Percentiles rank a stretch among this genome's conserved stretches.
Evolutionary conservation across 306 rosid species (phyloP).

Genomic region (Pachyrhizus erosus): DNA sequence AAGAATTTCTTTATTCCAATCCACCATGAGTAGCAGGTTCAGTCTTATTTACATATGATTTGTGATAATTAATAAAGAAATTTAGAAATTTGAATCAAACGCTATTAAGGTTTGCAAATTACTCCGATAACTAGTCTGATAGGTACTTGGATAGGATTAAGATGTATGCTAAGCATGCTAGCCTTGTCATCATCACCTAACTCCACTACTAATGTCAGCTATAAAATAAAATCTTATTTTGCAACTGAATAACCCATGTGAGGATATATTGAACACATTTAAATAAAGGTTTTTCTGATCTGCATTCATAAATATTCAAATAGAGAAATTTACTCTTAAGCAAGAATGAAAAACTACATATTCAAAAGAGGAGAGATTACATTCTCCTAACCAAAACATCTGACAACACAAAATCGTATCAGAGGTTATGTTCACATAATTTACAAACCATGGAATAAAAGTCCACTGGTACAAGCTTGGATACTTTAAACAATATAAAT

Average conservation of each 20-base stretch:
- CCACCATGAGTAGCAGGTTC: background rate
- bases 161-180: background rate
- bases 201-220: background rate
- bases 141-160: background rate
- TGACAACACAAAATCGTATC: background rate
- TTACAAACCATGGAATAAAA: conserved; percentile 16
- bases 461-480: background rate
- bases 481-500: conserved; percentile 14
- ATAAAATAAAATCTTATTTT: background rate
- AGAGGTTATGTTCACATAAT: background rate
- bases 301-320: background rate
- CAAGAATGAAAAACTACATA: background rate
- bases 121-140: background rate
- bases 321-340: background rate
- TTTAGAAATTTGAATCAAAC: background rate
- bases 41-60: background rate
- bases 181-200: background rate
- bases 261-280: conserved; percentile 6
- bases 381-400: conserved; percentile 9
- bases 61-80: background rate
- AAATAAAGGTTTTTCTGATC: background rate
- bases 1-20: background rate
- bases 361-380: background rate
- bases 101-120: background rate
- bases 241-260: background rate